Base-by-base conservation (phyloP, 148 eudicot species). In the Rhododendron ovatum region DNA sequence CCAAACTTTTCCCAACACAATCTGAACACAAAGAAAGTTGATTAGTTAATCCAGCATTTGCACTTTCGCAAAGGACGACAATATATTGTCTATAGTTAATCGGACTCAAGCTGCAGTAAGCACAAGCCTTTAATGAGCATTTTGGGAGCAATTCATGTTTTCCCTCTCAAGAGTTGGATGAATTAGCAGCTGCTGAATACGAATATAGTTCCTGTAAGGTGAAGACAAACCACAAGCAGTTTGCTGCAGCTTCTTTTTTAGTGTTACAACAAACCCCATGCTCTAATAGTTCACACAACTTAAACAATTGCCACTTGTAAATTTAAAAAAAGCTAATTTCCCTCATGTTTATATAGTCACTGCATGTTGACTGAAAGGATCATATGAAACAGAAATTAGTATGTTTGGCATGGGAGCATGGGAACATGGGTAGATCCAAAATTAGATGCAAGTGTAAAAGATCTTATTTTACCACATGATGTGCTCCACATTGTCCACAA, bases 1-100 rank as follows among this genome's bases (percentile, higher is more conserved):
- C 94, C 94, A 89, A 96, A 93, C 91, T 94, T 96, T 86, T 96
- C 99, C 92, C 93, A 93, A 85, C 99, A 95, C 87, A 95, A 88
- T 90, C 99, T 96, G 93, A 86, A 84, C 14, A 76, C 85, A 83
- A 80, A 83, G 22, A 84, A 51, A 88, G 11, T 37, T 67, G 53
- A 11, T 83, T 47, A 45, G 24, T 20, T 61, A 61, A 48, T 50
- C 65, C 47, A 67, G 48, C 74, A 79, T 22, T 84, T 45, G 65
- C 35, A 39, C 17, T 37, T 28, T 77, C 2, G 10, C 50, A 55
- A 45, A 26, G 24, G 78, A 63, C 4, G 18, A 26, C 71, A 83
- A 81, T 30, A 76, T 4, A 51, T 78, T 83, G 39, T 83, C 61
- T 17, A 24, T 45, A 84, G 53, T 45, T 8, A 17, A 75, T 15